These are phyloP conservation scores for Lasiosphaeria ovina DNA, from an alignment of 495 filamentous ascomycete genomes.

Conservation along the genomic window DNA sequence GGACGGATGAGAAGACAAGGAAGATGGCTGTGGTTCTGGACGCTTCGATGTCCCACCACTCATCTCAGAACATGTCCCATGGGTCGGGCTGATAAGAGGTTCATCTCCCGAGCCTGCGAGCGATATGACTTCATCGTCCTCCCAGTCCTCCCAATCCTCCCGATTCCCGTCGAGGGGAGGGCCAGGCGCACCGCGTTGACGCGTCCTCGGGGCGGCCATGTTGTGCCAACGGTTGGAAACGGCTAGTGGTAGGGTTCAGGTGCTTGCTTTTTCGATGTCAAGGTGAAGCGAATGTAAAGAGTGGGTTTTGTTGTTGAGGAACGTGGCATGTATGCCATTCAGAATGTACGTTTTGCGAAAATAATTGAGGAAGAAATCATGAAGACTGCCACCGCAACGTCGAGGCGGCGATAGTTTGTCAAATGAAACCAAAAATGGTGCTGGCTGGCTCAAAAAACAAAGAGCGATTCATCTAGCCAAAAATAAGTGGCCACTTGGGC, in stretches of 20 bases:
- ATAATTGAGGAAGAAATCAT: too few species aligned
- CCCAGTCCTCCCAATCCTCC: slow-evolving; percentile 52
- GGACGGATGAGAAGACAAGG: slow-evolving; percentile 28
- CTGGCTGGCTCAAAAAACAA: background rate
- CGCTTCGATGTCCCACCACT: slow-evolving; percentile 1
- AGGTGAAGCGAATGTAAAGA: background rate
- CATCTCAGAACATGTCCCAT: slow-evolving; percentile 17
- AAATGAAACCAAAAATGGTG: background rate
- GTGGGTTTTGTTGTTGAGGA: background rate
- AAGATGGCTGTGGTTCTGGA: slow-evolving; percentile 5
- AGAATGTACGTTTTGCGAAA: too few species aligned
- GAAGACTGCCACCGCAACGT: too few species aligned
- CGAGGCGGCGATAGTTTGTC: background rate
- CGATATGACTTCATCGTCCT: slow-evolving; percentile 37
- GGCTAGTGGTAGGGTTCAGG: background rate
- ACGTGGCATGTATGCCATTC: too few species aligned
- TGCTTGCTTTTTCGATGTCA: background rate
- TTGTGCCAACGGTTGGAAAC: slow-evolving; percentile 2
- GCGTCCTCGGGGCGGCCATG: slow-evolving; percentile 20
- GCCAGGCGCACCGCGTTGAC: slow-evolving; percentile 3
- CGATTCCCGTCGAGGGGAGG: slow-evolving; percentile 16
- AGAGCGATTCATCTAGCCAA: background rate
- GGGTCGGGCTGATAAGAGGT: slow-evolving; percentile 27
- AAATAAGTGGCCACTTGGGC: background rate
- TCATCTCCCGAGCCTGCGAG: slow-evolving; percentile 24